Evolutionary conservation across 2,329 filamentous ascomycete genomes (phyloP).

Genomic region (Sarocladiaceae sp.): DNA sequence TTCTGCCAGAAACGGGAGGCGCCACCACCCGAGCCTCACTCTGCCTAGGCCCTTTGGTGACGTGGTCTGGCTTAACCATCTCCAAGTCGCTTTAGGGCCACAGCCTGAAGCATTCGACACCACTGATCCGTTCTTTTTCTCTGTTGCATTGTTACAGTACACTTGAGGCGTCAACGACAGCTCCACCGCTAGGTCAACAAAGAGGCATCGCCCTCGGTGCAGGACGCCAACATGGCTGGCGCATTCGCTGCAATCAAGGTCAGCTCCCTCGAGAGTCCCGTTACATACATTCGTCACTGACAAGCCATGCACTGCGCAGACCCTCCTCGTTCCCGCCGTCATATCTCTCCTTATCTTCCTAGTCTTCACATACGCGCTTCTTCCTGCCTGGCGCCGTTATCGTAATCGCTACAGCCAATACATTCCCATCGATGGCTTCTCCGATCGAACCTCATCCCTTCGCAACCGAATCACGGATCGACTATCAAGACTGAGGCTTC

Average conservation of each 20-base stretch:
- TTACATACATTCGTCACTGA: background rate
- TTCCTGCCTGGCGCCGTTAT: conserved; percentile 65
- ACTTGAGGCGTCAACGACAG: too few relatives aligned
- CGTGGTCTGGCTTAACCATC: conserved; percentile 2
- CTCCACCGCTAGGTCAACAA: too few relatives aligned
- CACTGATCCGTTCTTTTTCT: too few relatives aligned
- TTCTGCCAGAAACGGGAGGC: background rate
- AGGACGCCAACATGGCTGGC: conserved; percentile 1
- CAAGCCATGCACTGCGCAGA: conserved; percentile 36
- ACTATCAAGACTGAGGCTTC: conserved; percentile 13
- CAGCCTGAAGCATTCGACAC: too few relatives aligned
- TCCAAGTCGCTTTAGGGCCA: too few relatives aligned
- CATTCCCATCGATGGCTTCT: conserved; percentile 60
- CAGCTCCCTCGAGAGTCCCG: too few relatives aligned
- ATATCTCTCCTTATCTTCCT: conserved; percentile 66
- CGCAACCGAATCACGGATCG: conserved; percentile 40
- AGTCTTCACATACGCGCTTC: conserved; percentile 54
- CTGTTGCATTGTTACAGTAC: too few relatives aligned
- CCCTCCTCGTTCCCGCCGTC: conserved; percentile 61
- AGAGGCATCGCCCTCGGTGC: too few relatives aligned
- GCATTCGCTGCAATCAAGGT: conserved; percentile 6
- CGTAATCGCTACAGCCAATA: conserved; percentile 68
- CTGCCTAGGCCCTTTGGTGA: background rate
- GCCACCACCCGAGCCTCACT: background rate
- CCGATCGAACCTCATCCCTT: conserved; percentile 48